A percentile compares a stretch with the other conserved stretches of the same genome.
Evolutionary conservation across 495 filamentous ascomycete genomes (phyloP).

Genomic region (Trichoderma reesei): DNA sequence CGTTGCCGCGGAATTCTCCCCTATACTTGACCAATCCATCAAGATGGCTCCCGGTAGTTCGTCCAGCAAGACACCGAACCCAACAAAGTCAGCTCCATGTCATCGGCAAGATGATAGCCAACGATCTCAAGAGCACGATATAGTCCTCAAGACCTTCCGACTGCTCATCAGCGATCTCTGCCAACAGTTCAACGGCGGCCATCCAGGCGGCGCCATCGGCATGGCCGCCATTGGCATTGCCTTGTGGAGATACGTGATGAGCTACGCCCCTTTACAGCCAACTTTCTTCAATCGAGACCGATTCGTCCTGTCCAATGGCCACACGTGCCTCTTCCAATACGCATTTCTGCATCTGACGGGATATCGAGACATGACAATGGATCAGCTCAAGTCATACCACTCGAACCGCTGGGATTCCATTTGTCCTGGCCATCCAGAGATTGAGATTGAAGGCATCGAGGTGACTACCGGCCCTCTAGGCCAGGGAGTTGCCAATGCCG

Average conservation of each 20-base stretch:
- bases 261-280: constrained; percentile 97
- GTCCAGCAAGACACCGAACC: neutral
- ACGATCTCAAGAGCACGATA: neutral
- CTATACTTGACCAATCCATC: neutral
- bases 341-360: constrained; percentile 93
- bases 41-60: neutral
- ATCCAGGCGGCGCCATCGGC: constrained; percentile 52
- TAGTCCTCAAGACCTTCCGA: constrained; percentile 41
- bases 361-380: constrained; percentile 62
- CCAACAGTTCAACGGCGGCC: constrained; percentile 49
- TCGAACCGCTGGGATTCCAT: constrained; percentile 86
- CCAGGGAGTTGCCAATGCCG: constrained; percentile 89
- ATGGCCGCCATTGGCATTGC: constrained; percentile 96
- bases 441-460: constrained; percentile 91
- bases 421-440: constrained; percentile 92
- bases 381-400: constrained; percentile 91
- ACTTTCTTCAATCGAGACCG: constrained; percentile 93
- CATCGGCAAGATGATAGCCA: neutral
- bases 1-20: no score
- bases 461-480: constrained; percentile 95
- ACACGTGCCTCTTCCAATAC: constrained; percentile 99
- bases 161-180: constrained; percentile 49
- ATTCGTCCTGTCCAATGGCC: constrained; percentile 99
- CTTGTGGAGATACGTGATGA: constrained; percentile 98
- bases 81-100: neutral